phyloP scores from a whole-genome alignment of 2,329 filamentous ascomycete genomes.

The Claviceps sorghi region DNA sequence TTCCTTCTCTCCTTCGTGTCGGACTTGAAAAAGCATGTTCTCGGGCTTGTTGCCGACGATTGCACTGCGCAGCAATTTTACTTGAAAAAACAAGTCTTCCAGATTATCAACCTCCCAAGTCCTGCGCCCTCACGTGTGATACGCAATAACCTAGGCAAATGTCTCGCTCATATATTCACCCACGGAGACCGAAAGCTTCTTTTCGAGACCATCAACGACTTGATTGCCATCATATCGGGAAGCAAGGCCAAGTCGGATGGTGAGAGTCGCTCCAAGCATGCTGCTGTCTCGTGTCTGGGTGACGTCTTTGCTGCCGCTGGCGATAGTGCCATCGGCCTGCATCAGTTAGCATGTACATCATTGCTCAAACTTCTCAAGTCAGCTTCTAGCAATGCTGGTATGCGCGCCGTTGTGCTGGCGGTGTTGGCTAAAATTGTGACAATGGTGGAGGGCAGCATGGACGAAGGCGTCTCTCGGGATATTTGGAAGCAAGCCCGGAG shows the following conservation, averaged over 20 bases:
- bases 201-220: constrained; percentile 87
- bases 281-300: constrained; percentile 73
- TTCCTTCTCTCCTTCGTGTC: constrained; percentile 84
- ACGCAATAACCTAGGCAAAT: constrained; percentile 74
- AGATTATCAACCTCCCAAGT: constrained; percentile 73
- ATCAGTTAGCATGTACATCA: constrained; percentile 56
- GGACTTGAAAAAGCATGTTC: constrained; percentile 66
- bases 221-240: constrained; percentile 56
- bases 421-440: constrained; percentile 61
- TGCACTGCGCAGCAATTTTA: constrained; percentile 80
- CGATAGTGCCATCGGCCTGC: constrained; percentile 77
- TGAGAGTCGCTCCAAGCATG: constrained; percentile 69
- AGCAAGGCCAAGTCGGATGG: constrained; percentile 63
- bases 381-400: constrained; percentile 63
- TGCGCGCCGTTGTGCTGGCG: constrained; percentile 64
- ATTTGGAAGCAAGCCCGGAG: constrained; percentile 84
- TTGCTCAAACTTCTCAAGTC: constrained; percentile 69
- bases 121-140: constrained; percentile 79
- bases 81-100: constrained; percentile 86
- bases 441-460: constrained; percentile 63
- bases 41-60: constrained; percentile 58
- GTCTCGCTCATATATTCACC: constrained; percentile 67
- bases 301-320: constrained; percentile 85
- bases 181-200: constrained; percentile 82
- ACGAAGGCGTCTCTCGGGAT: constrained; percentile 75